Base-by-base conservation (phyloP, 2,329 filamentous ascomycete species). In the Cladosporium colombiae region DNA sequence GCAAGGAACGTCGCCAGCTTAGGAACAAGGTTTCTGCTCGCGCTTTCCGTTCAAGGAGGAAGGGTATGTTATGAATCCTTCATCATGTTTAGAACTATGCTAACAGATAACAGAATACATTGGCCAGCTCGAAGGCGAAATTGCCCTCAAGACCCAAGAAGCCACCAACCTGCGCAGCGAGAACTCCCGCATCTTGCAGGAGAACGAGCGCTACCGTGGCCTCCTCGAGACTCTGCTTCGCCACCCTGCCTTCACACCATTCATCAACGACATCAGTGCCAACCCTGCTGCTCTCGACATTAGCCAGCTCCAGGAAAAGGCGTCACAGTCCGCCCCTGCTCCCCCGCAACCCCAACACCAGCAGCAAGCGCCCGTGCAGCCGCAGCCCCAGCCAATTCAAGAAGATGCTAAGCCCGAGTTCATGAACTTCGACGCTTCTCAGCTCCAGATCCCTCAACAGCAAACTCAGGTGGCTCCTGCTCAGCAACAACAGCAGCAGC, bases 1-100 rank as follows among this genome's bases (percentile, higher is more conserved):
- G 92, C 84, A 98, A 98, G 82, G 93, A 98, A 81, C 89, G 95
- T 67, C 89, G 95, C 71, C 95, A 98, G 80, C 86, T 99, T n/a
- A 88, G 95, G 70, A 99, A 99, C 86, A 99, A 99, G 82, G 95
- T 99, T 5, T 99, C 95, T 50, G 95, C 95, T 68, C 92, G 95
- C 72, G 94, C 94, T 61, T 99, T 99, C 88, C 91, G 95, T 65
- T 97, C 93, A n/a, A 86, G 95, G 73, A 90, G 95, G 85, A 99
- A 99, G 85, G 94, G 94, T 97, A 88, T 84, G 85, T 58, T 55
- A 44, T 53, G 29, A 27, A 16, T 52, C 1, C 25, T 14, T 53
- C 23, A 57, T 29, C 25, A 16, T 23, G n/a, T 65, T 1, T 40
- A 1, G 35, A 3, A 56, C 23, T 18, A 8, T n/a, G 71, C 86